phyloP scores from a whole-genome alignment of 371 early-diverging fungal genomes.

The Mucor racemosus region DNA sequence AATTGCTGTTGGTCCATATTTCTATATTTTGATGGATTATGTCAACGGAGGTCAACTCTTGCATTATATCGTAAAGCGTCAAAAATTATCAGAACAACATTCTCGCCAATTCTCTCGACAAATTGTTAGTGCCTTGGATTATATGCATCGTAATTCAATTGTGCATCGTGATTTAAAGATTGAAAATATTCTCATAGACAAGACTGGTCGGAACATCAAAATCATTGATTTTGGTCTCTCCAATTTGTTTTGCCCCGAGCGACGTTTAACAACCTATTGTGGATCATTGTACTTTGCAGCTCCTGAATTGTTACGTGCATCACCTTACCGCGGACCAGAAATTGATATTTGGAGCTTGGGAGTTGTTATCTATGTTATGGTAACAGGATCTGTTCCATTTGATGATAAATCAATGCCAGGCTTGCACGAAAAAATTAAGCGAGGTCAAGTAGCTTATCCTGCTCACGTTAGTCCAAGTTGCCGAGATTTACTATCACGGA shows the following conservation, averaged over 20 bases:
- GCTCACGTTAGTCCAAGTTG: conserved; percentile 83
- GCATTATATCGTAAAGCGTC: conserved; percentile 87
- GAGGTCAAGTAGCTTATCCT: conserved; percentile 77
- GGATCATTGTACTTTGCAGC: conserved; percentile 98
- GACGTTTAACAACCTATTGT: conserved; percentile 87
- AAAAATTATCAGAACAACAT: conserved; percentile 83
- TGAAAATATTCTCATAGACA: conserved; percentile 93
- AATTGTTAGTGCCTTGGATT: conserved; percentile 90
- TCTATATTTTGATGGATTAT: conserved; percentile 94
- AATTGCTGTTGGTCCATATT: conserved; percentile 73
- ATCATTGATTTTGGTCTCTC: conserved; percentile 97
- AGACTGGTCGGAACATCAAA: conserved; percentile 82
- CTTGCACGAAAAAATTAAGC: conserved; percentile 91
- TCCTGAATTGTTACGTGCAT: conserved; percentile 90
- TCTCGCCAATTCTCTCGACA: conserved; percentile 92
- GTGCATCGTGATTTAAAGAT: conserved; percentile 98
- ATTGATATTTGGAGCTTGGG: conserved; percentile 97
- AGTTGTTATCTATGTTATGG: conserved; percentile 92
- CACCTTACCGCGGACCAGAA: conserved; percentile 92
- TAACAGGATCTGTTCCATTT: conserved; percentile 95
- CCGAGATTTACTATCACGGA: conserved; percentile 72
- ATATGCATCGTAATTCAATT: conserved; percentile 94
- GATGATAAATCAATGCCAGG: conserved; percentile 90
- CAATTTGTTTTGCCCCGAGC: conserved; percentile 84
- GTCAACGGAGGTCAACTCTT: conserved; percentile 88